Percentiles rank a stretch among this genome's conserved stretches.
Evolutionary conservation across 2,329 filamentous ascomycete species (phyloP).

Genomic region (Graphiopsis chlorocephala): DNA sequence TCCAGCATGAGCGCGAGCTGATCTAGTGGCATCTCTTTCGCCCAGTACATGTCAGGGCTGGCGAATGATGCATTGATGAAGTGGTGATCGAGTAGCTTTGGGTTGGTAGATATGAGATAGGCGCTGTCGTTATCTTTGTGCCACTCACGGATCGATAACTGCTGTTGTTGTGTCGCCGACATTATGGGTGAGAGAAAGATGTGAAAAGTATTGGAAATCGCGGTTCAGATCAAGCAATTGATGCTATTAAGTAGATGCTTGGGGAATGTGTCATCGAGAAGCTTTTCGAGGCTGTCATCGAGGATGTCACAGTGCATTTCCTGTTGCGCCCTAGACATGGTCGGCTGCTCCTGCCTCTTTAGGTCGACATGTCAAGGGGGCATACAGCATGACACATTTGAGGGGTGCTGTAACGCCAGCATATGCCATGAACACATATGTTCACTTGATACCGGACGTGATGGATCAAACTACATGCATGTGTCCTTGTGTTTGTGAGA

Average conservation of each 20-base stretch:
- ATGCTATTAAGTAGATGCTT: neutral
- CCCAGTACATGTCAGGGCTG: constrained; percentile 32
- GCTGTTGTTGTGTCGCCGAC: neutral
- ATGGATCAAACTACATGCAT: too few species aligned
- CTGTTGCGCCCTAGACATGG: neutral
- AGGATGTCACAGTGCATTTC: neutral
- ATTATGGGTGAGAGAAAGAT: neutral
- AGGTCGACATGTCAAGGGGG: neutral
- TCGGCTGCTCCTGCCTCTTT: neutral
- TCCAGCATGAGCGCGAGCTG: constrained; percentile 24
- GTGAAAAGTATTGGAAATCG: neutral
- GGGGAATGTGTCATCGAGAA: neutral
- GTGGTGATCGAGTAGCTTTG: constrained; percentile 20
- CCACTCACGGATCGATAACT: constrained; percentile 1
- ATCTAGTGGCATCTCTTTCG: constrained; percentile 22
- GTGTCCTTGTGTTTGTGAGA: too few species aligned
- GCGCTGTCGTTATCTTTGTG: neutral
- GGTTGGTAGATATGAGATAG: constrained; percentile 23
- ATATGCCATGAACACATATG: neutral
- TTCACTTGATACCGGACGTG: neutral
- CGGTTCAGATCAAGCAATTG: neutral
- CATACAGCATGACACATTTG: neutral
- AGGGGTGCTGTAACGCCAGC: neutral
- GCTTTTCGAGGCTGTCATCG: neutral
- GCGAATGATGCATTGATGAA: constrained; percentile 31